phyloP scores from a whole-genome alignment of 2,329 filamentous ascomycete species.

The Aureobasidium pullulans region DNA sequence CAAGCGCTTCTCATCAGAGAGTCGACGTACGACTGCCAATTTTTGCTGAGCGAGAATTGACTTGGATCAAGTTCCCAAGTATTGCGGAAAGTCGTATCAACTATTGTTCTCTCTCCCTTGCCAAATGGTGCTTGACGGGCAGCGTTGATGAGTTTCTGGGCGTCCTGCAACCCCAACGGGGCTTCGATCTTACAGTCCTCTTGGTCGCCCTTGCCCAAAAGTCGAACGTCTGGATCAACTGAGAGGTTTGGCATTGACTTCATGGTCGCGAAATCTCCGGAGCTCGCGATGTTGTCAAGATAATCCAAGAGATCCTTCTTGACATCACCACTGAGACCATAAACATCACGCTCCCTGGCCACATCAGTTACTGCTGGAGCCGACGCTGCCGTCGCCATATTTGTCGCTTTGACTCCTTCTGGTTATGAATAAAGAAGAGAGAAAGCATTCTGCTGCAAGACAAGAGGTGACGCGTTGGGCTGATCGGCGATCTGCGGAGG shows the following conservation, averaged over 20 bases:
- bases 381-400: neutral
- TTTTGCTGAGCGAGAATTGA: conserved; percentile 16
- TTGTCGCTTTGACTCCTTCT: neutral
- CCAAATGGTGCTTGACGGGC: conserved; percentile 26
- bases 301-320: neutral
- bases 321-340: neutral
- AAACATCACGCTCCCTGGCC: neutral
- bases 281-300: neutral
- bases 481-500: neutral
- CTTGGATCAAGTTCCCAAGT: conserved; percentile 26
- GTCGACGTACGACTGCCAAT: conserved; percentile 21
- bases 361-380: too few species aligned
- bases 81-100: conserved; percentile 25
- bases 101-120: conserved; percentile 25
- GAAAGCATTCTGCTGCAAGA: neutral
- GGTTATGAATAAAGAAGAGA: neutral
- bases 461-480: neutral
- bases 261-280: neutral
- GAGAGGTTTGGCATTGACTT: neutral
- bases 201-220: neutral
- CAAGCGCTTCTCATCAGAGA: conserved; percentile 15
- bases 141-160: conserved; percentile 15
- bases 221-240: neutral
- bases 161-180: conserved; percentile 12
- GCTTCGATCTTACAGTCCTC: neutral